Evolutionary conservation across 2,329 filamentous ascomycete genomes (phyloP), one percentile per base, ranked within the genome.

Genomic region (Colletotrichum karsti): DNA sequence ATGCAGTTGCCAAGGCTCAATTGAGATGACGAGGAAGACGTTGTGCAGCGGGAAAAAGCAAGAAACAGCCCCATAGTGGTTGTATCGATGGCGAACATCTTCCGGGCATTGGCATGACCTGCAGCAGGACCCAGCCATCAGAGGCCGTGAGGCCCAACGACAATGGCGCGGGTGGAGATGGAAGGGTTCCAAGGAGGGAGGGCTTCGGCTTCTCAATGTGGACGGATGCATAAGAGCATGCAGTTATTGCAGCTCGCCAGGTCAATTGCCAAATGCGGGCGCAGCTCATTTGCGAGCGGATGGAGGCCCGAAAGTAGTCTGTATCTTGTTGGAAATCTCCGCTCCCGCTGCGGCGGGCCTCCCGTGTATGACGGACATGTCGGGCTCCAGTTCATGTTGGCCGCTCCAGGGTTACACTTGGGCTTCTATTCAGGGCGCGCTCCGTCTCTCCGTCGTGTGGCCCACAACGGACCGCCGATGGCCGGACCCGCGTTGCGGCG

Each of bases 341-440:
- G 53, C 30, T 68, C 54, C 65, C 60, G 28, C 39, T 65, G 65
- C 37, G 22, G 64, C 44, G 61, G 64, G 37, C 53, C 53, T 68
- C 24, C 54, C 53, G 60, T 28, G 53, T 68, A 39, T 50, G 60
- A 68, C 37, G 53, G 48, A 53, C 60, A 59, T 67, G 46, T 53
- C 64, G 53, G 53, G 53, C 53, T 33, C 44, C 30, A 53, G 42
- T 22, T n/a, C n/a, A n/a, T n/a, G n/a, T n/a, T 51, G 30, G 37
- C 60, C 35, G 53, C 35, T 30, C n/a, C n/a, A 44, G 33, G 53
- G 46, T 65, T 59, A 44, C 46, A 54, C 37, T 67, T 65, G 53
- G 53, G 60, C 65, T 54, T 58, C 15, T 30, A 48, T 28, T 56
- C 44, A 64, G 37, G 28, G 33, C 37, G 18, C 22, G 4, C 42